Percentiles rank a stretch among this genome's conserved stretches.
These are phyloP conservation scores for Chaetomium fimeti DNA, from an alignment of 495 filamentous ascomycete genomes.

Conservation along the genomic window DNA sequence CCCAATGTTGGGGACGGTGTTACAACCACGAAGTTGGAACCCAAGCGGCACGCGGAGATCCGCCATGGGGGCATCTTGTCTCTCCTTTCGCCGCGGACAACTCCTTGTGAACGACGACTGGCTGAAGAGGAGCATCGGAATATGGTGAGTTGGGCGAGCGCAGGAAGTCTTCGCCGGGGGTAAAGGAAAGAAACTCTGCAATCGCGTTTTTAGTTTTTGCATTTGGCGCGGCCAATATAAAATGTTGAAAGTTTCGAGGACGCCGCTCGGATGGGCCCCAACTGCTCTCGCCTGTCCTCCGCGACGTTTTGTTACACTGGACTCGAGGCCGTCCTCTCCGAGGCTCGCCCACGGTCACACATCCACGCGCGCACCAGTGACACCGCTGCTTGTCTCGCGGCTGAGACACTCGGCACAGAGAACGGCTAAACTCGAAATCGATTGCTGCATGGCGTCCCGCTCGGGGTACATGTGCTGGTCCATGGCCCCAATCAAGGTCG, in stretches of 20 bases:
- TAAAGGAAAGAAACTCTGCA: neutral
- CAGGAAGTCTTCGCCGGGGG: neutral
- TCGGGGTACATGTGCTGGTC: conserved; percentile 14
- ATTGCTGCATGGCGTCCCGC: conserved; percentile 7
- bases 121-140: neutral
- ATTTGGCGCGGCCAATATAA: neutral
- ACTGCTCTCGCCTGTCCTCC: neutral
- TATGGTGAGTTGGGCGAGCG: neutral
- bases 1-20: neutral
- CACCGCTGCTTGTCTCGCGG: neutral
- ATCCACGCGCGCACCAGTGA: neutral
- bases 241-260: neutral
- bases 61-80: neutral
- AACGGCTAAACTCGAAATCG: conserved; percentile 14
- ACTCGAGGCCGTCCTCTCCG: neutral
- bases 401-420: neutral
- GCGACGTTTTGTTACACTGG: neutral
- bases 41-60: neutral
- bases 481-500: conserved; percentile 12
- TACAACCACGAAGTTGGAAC: neutral
- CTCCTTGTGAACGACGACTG: neutral
- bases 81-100: neutral
- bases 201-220: neutral
- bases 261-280: neutral
- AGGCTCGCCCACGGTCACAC: conserved; percentile 14